Evolutionary conservation across 176 grass and related monocot genomes (phyloP).

Genomic region (Cocos nucifera): DNA sequence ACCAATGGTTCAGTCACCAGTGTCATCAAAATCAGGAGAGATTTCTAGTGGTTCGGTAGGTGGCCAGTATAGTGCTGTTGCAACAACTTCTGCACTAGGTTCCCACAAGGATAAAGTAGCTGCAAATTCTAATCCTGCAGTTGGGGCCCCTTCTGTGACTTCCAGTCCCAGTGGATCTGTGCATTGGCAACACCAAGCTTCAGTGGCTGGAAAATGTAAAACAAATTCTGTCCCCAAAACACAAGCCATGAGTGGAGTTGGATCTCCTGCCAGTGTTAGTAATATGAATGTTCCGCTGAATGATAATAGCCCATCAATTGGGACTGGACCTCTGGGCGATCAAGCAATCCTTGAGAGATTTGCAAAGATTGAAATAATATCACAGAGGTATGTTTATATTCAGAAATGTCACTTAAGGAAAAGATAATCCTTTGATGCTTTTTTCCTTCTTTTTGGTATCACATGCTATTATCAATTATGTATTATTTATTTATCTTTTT

Average conservation of each 20-base stretch:
- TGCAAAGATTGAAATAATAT: slow-evolving; percentile 56
- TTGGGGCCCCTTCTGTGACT: slow-evolving; percentile 51
- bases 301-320: slow-evolving; percentile 81
- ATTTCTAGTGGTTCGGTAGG: slow-evolving; percentile 86
- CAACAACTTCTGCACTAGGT: slow-evolving; percentile 59
- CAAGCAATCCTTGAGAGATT: slow-evolving; percentile 83
- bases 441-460: no score
- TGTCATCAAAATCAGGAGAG: slow-evolving; percentile 95
- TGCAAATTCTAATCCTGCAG: slow-evolving; percentile 48
- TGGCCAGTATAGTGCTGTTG: slow-evolving; percentile 65
- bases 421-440: no score
- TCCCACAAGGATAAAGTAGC: slow-evolving; percentile 81
- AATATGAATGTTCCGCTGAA: slow-evolving; percentile 60
- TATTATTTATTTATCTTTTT: no score
- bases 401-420: neutral
- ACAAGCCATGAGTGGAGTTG: slow-evolving; percentile 62
- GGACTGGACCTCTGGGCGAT: slow-evolving; percentile 55
- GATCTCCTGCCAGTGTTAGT: slow-evolving; percentile 93
- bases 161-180: slow-evolving; percentile 74
- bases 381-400: slow-evolving; percentile 41
- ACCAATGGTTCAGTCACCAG: slow-evolving; percentile 72
- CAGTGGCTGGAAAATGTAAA: slow-evolving; percentile 54
- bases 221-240: slow-evolving; percentile 51
- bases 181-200: slow-evolving; percentile 66
- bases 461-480: no score